A percentile compares a stretch with the other conserved stretches of the same genome.
Evolutionary conservation across 2,329 filamentous ascomycete genomes (phyloP).

Genomic region (Alternaria metachromatica): DNA sequence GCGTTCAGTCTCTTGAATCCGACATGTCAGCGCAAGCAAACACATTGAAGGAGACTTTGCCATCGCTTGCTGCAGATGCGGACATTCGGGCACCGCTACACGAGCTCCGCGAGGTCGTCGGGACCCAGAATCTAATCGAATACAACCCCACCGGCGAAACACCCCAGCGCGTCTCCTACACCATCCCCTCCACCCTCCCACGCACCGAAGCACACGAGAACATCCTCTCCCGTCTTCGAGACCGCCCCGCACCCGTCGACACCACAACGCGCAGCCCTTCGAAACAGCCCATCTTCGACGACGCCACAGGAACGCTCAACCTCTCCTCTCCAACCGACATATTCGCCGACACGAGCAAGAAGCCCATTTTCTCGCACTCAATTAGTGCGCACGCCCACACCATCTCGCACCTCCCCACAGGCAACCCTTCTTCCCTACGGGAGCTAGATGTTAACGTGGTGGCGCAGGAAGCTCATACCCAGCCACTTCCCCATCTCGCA

Average conservation of each 20-base stretch:
- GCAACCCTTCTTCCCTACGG: slow-evolving; percentile 44
- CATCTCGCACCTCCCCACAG: slow-evolving; percentile 30
- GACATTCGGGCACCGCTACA: slow-evolving; percentile 72
- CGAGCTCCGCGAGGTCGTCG: slow-evolving; percentile 73
- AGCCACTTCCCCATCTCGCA: slow-evolving; percentile 38
- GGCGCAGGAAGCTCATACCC: slow-evolving; percentile 40
- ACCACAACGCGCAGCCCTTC: slow-evolving; percentile 48
- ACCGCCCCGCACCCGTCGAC: slow-evolving; percentile 43
- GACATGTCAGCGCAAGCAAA: slow-evolving; percentile 69
- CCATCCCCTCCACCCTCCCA: slow-evolving; percentile 80
- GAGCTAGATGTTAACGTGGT: slow-evolving; percentile 59
- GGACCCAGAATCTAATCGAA: slow-evolving; percentile 71
- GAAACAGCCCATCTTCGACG: slow-evolving; percentile 62
- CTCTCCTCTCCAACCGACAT: slow-evolving; percentile 37
- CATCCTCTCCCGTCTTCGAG: slow-evolving; percentile 58
- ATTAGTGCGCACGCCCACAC: slow-evolving; percentile 33
- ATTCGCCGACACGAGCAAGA: slow-evolving; percentile 28
- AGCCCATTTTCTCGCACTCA: slow-evolving; percentile 35
- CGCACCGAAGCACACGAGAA: slow-evolving; percentile 71
- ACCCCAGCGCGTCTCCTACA: slow-evolving; percentile 79
- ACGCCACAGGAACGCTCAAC: slow-evolving; percentile 51
- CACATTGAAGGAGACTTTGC: slow-evolving; percentile 66
- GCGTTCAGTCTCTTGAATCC: slow-evolving; percentile 71
- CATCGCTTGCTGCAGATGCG: slow-evolving; percentile 61
- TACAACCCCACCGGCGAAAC: slow-evolving; percentile 87